phyloP scores from a whole-genome alignment of 2,329 filamentous ascomycete species.

The Ampelomyces quisqualis region DNA sequence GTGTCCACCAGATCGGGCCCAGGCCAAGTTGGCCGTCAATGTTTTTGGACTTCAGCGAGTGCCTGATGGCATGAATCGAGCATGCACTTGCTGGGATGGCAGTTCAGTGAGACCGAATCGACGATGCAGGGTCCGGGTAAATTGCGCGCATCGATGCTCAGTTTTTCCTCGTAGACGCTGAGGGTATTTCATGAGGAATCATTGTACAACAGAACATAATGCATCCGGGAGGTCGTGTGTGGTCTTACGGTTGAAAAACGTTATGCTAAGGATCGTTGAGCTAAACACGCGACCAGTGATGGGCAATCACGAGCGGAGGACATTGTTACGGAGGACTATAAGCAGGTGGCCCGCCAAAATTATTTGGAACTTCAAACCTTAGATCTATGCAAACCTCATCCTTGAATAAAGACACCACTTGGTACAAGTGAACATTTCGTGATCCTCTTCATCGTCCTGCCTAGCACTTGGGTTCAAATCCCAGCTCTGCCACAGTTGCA shows the following conservation, averaged over 20 bases:
- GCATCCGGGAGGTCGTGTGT: not conserved
- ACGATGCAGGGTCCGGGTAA: not conserved
- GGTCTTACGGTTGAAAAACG: slow-evolving; percentile 2
- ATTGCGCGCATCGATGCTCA: not conserved
- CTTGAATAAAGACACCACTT: no score
- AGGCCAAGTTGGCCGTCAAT: slow-evolving; percentile 11
- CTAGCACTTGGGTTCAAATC: no score
- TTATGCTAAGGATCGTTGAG: slow-evolving; percentile 16
- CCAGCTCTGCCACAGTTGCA: no score
- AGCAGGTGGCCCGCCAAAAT: no score
- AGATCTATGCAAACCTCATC: no score
- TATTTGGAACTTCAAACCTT: no score
- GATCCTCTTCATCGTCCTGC: no score
- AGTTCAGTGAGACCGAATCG: not conserved
- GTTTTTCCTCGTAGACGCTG: no score
- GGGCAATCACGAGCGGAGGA: slow-evolving; percentile 6
- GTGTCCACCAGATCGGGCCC: slow-evolving; percentile 4
- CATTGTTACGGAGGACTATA: slow-evolving; percentile 12
- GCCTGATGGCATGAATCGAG: not conserved
- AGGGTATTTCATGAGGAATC: no score
- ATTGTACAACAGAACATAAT: no score
- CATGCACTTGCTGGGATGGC: not conserved
- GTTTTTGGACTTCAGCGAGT: slow-evolving; percentile 4
- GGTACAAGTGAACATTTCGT: no score
- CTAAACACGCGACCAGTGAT: slow-evolving; percentile 5